Conservation (phyloP, 2,329 filamentous ascomycete genomes). For the Aureobasidium sp. region DNA sequence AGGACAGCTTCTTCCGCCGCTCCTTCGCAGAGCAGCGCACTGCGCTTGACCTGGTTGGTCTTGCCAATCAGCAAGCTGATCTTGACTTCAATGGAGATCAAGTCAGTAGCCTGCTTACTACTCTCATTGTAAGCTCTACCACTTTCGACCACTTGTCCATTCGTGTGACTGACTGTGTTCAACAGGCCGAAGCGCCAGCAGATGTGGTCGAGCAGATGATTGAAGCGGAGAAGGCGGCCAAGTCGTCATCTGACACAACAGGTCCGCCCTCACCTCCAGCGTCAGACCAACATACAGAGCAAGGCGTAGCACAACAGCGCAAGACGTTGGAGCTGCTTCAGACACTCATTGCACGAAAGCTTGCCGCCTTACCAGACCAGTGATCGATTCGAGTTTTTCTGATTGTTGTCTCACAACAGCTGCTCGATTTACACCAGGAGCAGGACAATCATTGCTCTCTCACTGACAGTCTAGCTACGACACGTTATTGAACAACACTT, state of each 20-base stretch:
- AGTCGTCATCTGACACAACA: not conserved
- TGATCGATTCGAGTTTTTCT: not conserved
- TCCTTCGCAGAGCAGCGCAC: constrained; percentile 57
- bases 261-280: constrained; percentile 15
- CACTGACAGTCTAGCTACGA: not conserved
- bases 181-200: constrained; percentile 34
- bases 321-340: constrained; percentile 27
- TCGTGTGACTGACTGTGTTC: constrained; percentile 19
- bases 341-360: constrained; percentile 27
- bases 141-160: constrained; percentile 16
- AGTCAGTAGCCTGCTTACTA: constrained; percentile 45
- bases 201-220: constrained; percentile 32
- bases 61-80: constrained; percentile 44
- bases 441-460: not conserved
- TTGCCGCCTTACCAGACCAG: constrained; percentile 18
- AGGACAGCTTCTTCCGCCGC: constrained; percentile 32
- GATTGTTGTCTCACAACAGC: not conserved
- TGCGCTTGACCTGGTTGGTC: constrained; percentile 53
- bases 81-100: constrained; percentile 40
- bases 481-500: not conserved
- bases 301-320: constrained; percentile 26
- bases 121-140: constrained; percentile 50
- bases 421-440: not conserved
- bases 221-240: constrained; percentile 21
- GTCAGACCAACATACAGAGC: constrained; percentile 21